Base-by-base conservation (phyloP, 2,329 filamentous ascomycete species). In the Aureobasidium sp. region DNA sequence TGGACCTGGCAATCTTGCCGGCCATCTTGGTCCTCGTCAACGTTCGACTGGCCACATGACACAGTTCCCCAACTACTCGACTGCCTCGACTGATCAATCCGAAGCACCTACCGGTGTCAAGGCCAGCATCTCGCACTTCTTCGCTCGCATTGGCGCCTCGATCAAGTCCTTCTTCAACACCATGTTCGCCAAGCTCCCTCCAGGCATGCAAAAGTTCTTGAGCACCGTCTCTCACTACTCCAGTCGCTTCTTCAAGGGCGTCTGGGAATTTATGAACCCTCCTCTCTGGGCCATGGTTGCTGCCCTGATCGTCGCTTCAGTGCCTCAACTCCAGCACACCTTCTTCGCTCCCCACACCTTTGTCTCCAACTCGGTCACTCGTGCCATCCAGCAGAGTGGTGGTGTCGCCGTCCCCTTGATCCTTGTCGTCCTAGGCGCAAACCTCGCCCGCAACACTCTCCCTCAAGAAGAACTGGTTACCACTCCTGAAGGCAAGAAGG, bases 231-330 rank as follows among this genome's bases (percentile, higher is more conserved):
- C 73, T 48, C 73, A 70, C 35, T 75, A 73, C 45, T 59, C 77
- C 33, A 68, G 67, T 73, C 82, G 73, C 65, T 87, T 90, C 67
- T 75, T 83, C 67, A 76, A 76, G 53, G 91, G 91, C 58, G 72
- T 92, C 14, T 94, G 89, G 89, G 88, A 89, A 52, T 96, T 97
- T 74, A 97, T 99, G 93, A 97, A 97, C 75, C 93, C 94, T 45
- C 94, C 94, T 0, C 85, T 99, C 29, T 97, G 92, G 91, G 92
- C 94, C 33, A 97, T 99, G 94, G 78, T 97, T 37, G 79, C 86
- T 42, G 90, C 94, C n/a, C 87, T 97, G 49, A 77, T 96, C 56
- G 89, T 99, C 6, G 94, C 94, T 2, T 96, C 91, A 0, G 84
- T 97, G 6, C 94, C 94, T 0, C 71, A 79, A 1, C 82, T 99